These are phyloP conservation scores for Pichia exigua DNA, from an alignment of 805 yeast genomes.

Conservation along the genomic window DNA sequence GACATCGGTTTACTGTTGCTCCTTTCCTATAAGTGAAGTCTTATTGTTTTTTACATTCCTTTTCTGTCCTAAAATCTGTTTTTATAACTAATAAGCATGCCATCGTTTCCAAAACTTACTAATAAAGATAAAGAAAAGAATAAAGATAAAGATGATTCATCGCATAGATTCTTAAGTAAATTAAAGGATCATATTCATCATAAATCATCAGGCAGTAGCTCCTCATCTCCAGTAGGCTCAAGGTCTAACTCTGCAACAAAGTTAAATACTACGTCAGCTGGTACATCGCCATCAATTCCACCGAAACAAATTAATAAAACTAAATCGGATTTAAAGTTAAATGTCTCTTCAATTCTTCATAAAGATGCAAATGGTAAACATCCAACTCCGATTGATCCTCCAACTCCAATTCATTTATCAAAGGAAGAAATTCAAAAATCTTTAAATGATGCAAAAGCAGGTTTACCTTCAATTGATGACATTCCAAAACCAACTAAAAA, in stretches of 20 bases:
- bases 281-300: not conserved
- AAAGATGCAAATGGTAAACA: not conserved
- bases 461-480: constrained; percentile 26
- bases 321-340: not conserved
- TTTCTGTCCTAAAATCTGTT: not conserved
- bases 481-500: constrained; percentile 24
- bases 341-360: not conserved
- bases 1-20: not conserved
- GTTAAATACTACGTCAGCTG: not conserved
- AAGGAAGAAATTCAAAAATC: constrained; percentile 8
- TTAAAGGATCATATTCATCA: constrained; percentile 2
- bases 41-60: not conserved
- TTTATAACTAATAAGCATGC: not conserved
- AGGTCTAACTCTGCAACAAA: not conserved
- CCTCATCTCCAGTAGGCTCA: not conserved
- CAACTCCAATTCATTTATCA: not conserved
- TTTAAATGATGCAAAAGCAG: constrained; percentile 12
- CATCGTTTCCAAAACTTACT: not conserved
- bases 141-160: not conserved
- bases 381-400: not conserved
- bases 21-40: not conserved
- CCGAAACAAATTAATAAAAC: not conserved
- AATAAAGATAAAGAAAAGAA: not conserved
- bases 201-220: not conserved
- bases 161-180: constrained; percentile 1